These are phyloP conservation scores for Trapa incisa DNA, from an alignment of 345 rosid genomes.

Conservation along the genomic window DNA sequence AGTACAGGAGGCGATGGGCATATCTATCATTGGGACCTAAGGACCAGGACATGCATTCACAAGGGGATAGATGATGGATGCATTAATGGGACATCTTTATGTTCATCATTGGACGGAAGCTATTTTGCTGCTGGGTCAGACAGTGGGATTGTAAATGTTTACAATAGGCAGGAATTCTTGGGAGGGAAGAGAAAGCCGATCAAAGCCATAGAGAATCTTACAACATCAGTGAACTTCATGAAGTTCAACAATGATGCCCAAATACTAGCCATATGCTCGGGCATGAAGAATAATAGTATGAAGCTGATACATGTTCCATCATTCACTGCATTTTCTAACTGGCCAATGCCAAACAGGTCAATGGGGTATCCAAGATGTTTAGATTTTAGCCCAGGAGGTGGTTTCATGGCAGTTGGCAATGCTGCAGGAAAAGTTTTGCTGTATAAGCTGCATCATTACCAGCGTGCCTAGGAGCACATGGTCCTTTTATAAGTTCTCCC, in stretches of 20 bases:
- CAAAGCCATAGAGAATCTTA: constrained; percentile 66
- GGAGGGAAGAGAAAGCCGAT: constrained; percentile 80
- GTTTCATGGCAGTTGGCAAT: constrained; percentile 86
- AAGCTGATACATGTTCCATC: constrained; percentile 70
- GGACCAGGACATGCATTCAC: constrained; percentile 66
- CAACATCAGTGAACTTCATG: constrained; percentile 62
- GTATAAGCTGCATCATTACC: constrained; percentile 75
- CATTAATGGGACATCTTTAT: constrained; percentile 54
- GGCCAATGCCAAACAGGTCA: constrained; percentile 49
- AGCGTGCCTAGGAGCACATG: constrained; percentile 35
- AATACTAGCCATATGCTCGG: constrained; percentile 70
- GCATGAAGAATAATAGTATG: constrained; percentile 58
- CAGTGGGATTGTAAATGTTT: constrained; percentile 76
- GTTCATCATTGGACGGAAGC: constrained; percentile 43
- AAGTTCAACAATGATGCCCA: constrained; percentile 77
- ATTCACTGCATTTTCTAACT: constrained; percentile 61
- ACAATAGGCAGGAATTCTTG: constrained; percentile 61
- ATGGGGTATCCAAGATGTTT: constrained; percentile 64
- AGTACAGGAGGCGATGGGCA: constrained; percentile 92
- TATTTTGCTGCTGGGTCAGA: constrained; percentile 81
- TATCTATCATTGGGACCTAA: constrained; percentile 82
- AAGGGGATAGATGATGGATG: constrained; percentile 87
- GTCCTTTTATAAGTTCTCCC: background rate
- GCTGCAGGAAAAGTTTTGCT: constrained; percentile 73
- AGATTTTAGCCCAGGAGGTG: constrained; percentile 90